These are phyloP conservation scores for Hymenochaete sp. DNA, from an alignment of 1,284 basidiomycete species.

Conservation along the genomic window DNA sequence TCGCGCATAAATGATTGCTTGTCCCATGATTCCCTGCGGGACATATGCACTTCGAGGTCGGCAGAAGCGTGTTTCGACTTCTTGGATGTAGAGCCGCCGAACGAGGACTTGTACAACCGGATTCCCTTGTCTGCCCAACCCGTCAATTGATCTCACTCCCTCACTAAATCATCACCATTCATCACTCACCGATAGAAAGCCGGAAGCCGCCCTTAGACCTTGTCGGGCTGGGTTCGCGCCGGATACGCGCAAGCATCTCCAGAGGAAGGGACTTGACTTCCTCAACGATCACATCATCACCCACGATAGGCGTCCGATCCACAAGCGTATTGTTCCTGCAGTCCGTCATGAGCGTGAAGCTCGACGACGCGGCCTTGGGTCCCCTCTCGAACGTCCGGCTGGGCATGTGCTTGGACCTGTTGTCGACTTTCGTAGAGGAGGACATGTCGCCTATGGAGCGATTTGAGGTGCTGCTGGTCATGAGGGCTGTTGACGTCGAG, in stretches of 20 bases:
- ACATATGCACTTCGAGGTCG: slow-evolving; percentile 23
- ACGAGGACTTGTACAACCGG: slow-evolving; percentile 43
- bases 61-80: slow-evolving; percentile 20
- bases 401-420: neutral
- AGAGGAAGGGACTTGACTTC: slow-evolving; percentile 2
- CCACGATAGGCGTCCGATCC: neutral
- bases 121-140: slow-evolving; percentile 55
- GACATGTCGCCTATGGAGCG: slow-evolving; percentile 6
- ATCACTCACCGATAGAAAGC: slow-evolving; percentile 57
- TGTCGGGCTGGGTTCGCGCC: slow-evolving; percentile 22
- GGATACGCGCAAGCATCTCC: slow-evolving; percentile 6
- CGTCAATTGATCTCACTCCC: too few relatives aligned
- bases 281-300: neutral
- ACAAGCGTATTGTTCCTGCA: slow-evolving; percentile 11
- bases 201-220: slow-evolving; percentile 58
- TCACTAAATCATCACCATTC: too few relatives aligned
- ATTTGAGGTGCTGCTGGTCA: slow-evolving; percentile 3
- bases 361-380: slow-evolving; percentile 5
- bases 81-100: slow-evolving; percentile 17
- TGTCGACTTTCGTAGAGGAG: slow-evolving; percentile 8
- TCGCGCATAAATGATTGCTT: slow-evolving; percentile 36
- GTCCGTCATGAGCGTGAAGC: slow-evolving; percentile 11
- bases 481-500: slow-evolving; percentile 6
- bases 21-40: slow-evolving; percentile 39
- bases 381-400: slow-evolving; percentile 2